These are phyloP conservation scores for Umbelopsis sp. DNA, from an alignment of 192 early-diverging fungal species.

Conservation along the genomic window DNA sequence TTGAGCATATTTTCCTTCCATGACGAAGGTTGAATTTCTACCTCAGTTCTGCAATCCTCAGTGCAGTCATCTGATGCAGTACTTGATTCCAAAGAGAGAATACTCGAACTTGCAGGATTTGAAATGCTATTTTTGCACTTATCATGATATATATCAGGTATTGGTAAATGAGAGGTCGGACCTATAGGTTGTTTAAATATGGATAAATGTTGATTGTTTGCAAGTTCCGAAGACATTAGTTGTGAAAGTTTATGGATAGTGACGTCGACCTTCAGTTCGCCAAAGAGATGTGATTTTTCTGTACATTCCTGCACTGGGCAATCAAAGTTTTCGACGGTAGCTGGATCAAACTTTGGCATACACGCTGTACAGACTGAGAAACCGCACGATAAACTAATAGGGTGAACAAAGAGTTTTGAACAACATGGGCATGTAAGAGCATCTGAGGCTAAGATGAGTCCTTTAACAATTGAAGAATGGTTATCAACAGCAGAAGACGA, in stretches of 20 bases:
- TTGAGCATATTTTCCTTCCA: not conserved
- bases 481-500: not conserved
- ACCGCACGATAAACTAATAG: conserved; percentile 46
- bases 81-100: not conserved
- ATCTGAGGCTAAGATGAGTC: not conserved
- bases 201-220: not conserved
- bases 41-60: not conserved
- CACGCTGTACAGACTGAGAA: conserved; percentile 40
- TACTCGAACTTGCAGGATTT: not conserved
- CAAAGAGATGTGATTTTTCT: conserved; percentile 16
- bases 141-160: conserved; percentile 30
- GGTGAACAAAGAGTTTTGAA: conserved; percentile 25
- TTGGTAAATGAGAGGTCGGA: conserved; percentile 3
- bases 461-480: not conserved
- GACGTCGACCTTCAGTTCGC: conserved; percentile 19
- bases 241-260: conserved; percentile 15
- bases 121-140: not conserved
- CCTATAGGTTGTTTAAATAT: not conserved
- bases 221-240: not conserved
- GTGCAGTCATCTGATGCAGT: not conserved
- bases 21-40: not conserved
- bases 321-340: conserved; percentile 27
- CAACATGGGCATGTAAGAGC: not conserved
- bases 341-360: conserved; percentile 25
- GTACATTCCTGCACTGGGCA: conserved; percentile 32